Evolutionary conservation across 805 yeast genomes (phyloP).

Genomic region (Saccharomyces paradoxus): DNA sequence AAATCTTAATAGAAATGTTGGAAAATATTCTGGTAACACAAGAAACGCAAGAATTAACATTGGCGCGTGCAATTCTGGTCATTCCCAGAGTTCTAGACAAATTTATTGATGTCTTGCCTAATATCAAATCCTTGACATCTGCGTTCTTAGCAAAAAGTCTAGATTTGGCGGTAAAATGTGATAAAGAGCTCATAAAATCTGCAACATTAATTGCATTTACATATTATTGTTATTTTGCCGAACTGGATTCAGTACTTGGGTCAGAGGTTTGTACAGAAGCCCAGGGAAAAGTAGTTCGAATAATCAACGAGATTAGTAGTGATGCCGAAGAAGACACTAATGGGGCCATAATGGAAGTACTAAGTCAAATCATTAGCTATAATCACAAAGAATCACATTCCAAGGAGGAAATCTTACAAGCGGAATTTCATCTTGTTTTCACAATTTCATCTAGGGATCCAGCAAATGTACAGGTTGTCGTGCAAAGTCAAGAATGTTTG

Average conservation of each 20-base stretch:
- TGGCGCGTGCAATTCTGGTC: constrained; percentile 41
- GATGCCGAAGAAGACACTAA: constrained; percentile 77
- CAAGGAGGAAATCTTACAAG: constrained; percentile 21
- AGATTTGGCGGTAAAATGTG: constrained; percentile 19
- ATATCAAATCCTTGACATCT: constrained; percentile 28
- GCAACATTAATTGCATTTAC: constrained; percentile 44
- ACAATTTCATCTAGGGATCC: constrained; percentile 64
- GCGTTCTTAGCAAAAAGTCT: constrained; percentile 19
- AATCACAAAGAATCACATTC: constrained; percentile 30
- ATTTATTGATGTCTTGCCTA: constrained; percentile 34
- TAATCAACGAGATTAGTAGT: constrained; percentile 41
- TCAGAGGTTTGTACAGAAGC: constrained; percentile 10
- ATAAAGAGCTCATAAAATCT: constrained; percentile 27
- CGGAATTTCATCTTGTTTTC: constrained; percentile 48
- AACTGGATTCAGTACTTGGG: constrained; percentile 24
- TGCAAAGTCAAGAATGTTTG: constrained; percentile 64
- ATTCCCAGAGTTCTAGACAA: constrained; percentile 53
- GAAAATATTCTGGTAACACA: not conserved
- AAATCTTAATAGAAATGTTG: not conserved
- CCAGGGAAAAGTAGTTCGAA: constrained; percentile 24
- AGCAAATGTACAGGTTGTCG: constrained; percentile 59
- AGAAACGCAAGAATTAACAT: constrained; percentile 30
- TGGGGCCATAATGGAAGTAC: constrained; percentile 60
- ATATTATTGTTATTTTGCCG: constrained; percentile 38
- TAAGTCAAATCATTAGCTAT: constrained; percentile 43